phyloP scores from a whole-genome alignment of 805 yeast species.

The Saturnispora hagleri region DNA sequence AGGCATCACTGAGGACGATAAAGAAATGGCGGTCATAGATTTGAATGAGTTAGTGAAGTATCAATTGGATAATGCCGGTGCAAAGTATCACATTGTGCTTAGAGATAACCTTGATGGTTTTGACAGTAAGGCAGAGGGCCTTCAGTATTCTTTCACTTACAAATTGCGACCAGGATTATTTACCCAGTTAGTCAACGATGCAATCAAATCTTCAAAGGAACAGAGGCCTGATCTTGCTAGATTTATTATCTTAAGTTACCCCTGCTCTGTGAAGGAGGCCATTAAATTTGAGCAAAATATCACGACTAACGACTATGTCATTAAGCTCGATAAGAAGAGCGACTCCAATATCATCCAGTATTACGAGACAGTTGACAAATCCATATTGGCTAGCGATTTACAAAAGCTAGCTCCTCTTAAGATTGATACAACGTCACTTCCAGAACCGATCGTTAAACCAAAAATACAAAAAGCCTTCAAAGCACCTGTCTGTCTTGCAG shows the following conservation, averaged over 20 bases:
- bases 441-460: background rate
- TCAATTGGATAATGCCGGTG: constrained; percentile 31
- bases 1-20: constrained; percentile 1
- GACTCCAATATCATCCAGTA: constrained; percentile 51
- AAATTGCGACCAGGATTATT: constrained; percentile 36
- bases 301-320: constrained; percentile 36
- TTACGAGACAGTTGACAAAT: constrained; percentile 58
- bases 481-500: constrained; percentile 1
- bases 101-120: constrained; percentile 30
- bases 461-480: background rate
- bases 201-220: constrained; percentile 18
- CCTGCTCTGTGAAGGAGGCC: constrained; percentile 55
- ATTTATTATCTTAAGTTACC: constrained; percentile 49
- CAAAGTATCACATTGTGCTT: constrained; percentile 42
- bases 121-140: constrained; percentile 22
- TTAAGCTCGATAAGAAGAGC: constrained; percentile 24
- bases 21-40: constrained; percentile 33
- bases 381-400: constrained; percentile 19
- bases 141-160: constrained; percentile 24
- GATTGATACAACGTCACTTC: background rate
- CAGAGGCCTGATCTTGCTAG: constrained; percentile 32
- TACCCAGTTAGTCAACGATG: constrained; percentile 40
- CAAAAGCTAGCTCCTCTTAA: constrained; percentile 9
- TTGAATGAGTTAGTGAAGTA: constrained; percentile 39
- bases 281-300: constrained; percentile 67